Conservation (phyloP, 23 red algal species). For the Gracilaria domingensis region DNA sequence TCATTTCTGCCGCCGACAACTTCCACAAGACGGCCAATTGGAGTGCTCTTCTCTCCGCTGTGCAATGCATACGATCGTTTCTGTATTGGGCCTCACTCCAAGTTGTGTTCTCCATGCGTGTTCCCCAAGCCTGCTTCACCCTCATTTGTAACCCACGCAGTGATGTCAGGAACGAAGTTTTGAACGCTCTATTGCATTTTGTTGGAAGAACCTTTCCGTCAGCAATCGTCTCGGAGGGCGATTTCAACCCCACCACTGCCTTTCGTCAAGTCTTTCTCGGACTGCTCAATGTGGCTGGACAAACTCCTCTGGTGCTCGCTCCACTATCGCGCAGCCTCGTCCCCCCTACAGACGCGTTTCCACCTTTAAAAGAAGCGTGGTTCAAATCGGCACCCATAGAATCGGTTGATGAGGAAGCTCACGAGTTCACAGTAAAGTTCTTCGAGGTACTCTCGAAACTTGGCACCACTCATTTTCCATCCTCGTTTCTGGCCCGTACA, state of each 20-base stretch:
- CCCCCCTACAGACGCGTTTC: constrained; percentile 29
- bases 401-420: constrained; percentile 18
- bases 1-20: constrained; percentile 35
- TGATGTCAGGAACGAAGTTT: constrained; percentile 28
- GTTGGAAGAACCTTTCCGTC: constrained; percentile 20
- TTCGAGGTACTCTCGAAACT: constrained; percentile 58
- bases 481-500: constrained; percentile 21
- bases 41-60: constrained; percentile 1
- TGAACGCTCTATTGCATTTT: constrained; percentile 23
- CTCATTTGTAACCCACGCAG: constrained; percentile 17
- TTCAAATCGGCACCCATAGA: neutral
- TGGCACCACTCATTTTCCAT: constrained; percentile 45
- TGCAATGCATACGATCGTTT: constrained; percentile 36
- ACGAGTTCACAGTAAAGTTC: constrained; percentile 59
- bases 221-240: neutral
- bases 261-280: constrained; percentile 48
- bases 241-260: neutral
- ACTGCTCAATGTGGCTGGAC: constrained; percentile 5
- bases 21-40: constrained; percentile 28
- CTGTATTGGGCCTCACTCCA: constrained; percentile 33
- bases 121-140: constrained; percentile 46
- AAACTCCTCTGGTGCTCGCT: neutral
- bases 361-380: constrained; percentile 20
- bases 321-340: constrained; percentile 28
- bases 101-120: constrained; percentile 23